Evolutionary conservation across 371 early-diverging fungal genomes (phyloP).

Genomic region (Rhizopus sp.): DNA sequence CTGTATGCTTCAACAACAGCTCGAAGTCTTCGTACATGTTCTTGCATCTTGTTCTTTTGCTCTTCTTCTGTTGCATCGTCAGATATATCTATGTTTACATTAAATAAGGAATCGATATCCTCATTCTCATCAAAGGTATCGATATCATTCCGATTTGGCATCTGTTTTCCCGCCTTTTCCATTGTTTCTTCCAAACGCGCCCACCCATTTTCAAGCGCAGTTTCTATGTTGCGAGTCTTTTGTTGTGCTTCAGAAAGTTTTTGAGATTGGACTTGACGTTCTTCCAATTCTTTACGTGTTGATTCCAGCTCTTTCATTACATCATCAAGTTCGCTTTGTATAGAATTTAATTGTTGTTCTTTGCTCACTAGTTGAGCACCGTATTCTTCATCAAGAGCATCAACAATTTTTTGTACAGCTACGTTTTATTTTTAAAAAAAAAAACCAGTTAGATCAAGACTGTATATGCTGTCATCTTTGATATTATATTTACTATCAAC

Average conservation of each 20-base stretch:
- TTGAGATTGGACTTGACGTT: constrained; percentile 48
- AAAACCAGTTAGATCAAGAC: too few relatives aligned
- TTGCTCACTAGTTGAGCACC: constrained; percentile 59
- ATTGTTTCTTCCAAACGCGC: constrained; percentile 19
- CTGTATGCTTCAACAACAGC: constrained; percentile 54
- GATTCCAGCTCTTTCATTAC: constrained; percentile 69
- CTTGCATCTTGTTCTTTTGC: constrained; percentile 19
- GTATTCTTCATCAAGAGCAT: constrained; percentile 69
- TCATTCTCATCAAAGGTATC: constrained; percentile 26
- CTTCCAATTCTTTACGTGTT: constrained; percentile 62
- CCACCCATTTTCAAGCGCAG: constrained; percentile 39
- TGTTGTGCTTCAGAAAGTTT: constrained; percentile 60
- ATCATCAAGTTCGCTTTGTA: constrained; percentile 59
- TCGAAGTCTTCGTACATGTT: constrained; percentile 34
- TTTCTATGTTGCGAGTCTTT: constrained; percentile 54
- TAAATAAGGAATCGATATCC: constrained; percentile 28
- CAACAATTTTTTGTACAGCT: constrained; percentile 73
- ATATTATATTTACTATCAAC: constrained; percentile 49
- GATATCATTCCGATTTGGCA: constrained; percentile 11
- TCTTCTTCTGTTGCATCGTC: constrained; percentile 17
- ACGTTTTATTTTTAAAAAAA: background rate
- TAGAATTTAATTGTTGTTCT: constrained; percentile 62
- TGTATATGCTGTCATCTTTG: background rate
- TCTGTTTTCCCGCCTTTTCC: constrained; percentile 14
- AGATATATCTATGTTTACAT: constrained; percentile 8